phyloP scores from a whole-genome alignment of 2,329 filamentous ascomycete species.

The Monosporascus cannonballus region DNA sequence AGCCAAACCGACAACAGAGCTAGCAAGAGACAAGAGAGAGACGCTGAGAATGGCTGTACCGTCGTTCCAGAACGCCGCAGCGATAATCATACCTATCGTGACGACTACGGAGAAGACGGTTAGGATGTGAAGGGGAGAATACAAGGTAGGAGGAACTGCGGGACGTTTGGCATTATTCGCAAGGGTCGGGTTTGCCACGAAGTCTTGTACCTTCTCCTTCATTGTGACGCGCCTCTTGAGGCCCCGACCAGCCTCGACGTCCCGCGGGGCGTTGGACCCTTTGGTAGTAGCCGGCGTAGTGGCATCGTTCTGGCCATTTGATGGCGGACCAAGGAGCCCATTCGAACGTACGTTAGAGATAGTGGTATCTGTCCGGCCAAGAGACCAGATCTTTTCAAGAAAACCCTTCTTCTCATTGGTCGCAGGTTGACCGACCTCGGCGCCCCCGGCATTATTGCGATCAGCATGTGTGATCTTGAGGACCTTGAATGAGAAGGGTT shows the following conservation, averaged over 20 bases:
- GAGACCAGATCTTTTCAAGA: slow-evolving; percentile 6
- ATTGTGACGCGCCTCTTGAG: slow-evolving; percentile 29
- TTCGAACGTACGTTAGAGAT: slow-evolving; percentile 1
- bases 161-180: slow-evolving; percentile 32
- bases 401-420: not conserved
- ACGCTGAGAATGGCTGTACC: slow-evolving; percentile 48
- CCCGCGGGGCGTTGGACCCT: slow-evolving; percentile 11
- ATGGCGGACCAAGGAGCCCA: slow-evolving; percentile 10
- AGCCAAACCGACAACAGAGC: slow-evolving; percentile 49
- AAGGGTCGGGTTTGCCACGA: slow-evolving; percentile 36
- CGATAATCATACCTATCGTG: slow-evolving; percentile 40
- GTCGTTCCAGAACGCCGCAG: slow-evolving; percentile 37
- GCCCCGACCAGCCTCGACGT: slow-evolving; percentile 18
- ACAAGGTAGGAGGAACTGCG: slow-evolving; percentile 41
- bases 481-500: slow-evolving; percentile 42
- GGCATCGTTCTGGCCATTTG: slow-evolving; percentile 8
- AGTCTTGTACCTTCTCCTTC: slow-evolving; percentile 35
- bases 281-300: slow-evolving; percentile 6
- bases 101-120: slow-evolving; percentile 44
- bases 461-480: slow-evolving; percentile 41
- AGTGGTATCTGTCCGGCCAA: slow-evolving; percentile 8
- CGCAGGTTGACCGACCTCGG: slow-evolving; percentile 6
- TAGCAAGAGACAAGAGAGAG: slow-evolving; percentile 43
- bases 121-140: slow-evolving; percentile 49
- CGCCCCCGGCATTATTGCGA: slow-evolving; percentile 16